phyloP scores from a whole-genome alignment of 2,329 filamentous ascomycete genomes.

The Bertia moriformis region DNA sequence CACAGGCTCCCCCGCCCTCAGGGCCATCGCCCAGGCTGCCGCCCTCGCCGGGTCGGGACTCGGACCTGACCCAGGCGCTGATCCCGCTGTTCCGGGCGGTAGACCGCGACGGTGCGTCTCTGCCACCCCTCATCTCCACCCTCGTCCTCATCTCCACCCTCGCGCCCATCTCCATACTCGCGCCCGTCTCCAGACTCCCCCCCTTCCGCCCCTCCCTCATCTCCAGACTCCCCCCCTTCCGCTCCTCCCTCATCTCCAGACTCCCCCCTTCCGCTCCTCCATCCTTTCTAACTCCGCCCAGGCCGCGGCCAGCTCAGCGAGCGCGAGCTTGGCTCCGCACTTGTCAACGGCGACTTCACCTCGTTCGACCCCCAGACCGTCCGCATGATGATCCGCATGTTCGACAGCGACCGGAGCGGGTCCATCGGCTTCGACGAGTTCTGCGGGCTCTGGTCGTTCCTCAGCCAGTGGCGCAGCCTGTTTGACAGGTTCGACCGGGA shows the following conservation, averaged over 20 bases:
- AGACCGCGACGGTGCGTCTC: conserved; percentile 59
- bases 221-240: neutral
- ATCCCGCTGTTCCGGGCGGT: conserved; percentile 80
- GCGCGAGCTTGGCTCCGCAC: conserved; percentile 70
- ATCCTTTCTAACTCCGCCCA: conserved; percentile 11
- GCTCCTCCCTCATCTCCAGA: too few relatives aligned
- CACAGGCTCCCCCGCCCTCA: too few relatives aligned
- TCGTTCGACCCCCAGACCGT: conserved; percentile 89
- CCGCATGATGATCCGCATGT: conserved; percentile 99
- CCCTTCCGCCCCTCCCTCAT: too few relatives aligned
- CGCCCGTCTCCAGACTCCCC: too few relatives aligned
- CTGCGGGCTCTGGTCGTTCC: conserved; percentile 88
- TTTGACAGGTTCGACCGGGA: conserved; percentile 94
- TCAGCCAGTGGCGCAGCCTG: conserved; percentile 81
- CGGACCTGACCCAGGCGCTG: conserved; percentile 54
- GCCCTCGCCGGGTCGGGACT: conserved; percentile 40
- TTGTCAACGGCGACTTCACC: conserved; percentile 93
- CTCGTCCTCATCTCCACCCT: neutral
- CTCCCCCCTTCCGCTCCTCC: neutral
- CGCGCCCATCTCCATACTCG: neutral
- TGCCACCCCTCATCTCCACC: neutral
- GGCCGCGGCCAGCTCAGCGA: conserved; percentile 73
- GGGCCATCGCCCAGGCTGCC: conserved; percentile 43
- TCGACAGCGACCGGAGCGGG: conserved; percentile 78
- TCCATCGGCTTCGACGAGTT: conserved; percentile 93